These are phyloP conservation scores for Xerocomus minutiporus DNA, from an alignment of 1,284 basidiomycete genomes.

Conservation along the genomic window DNA sequence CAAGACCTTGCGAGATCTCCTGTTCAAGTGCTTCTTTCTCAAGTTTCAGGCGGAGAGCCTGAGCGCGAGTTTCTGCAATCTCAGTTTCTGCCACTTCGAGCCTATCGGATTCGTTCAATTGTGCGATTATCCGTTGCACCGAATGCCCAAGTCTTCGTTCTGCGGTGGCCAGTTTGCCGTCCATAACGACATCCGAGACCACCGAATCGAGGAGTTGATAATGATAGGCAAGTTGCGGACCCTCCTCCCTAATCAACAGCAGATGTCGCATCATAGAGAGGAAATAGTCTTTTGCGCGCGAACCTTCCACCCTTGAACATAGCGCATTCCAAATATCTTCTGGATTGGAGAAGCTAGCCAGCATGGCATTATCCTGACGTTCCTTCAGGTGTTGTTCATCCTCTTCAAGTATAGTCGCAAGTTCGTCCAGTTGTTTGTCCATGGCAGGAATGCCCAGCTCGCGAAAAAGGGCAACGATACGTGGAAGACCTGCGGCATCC, in stretches of 20 bases:
- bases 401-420: constrained; percentile 67
- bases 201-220: constrained; percentile 94
- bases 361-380: constrained; percentile 70
- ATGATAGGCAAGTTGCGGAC: constrained; percentile 78
- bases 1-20: constrained; percentile 75
- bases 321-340: constrained; percentile 87
- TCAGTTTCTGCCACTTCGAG: constrained; percentile 80
- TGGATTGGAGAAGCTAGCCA: constrained; percentile 77
- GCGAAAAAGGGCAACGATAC: constrained; percentile 71
- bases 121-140: constrained; percentile 84
- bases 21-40: constrained; percentile 76
- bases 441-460: constrained; percentile 64
- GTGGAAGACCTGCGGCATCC: constrained; percentile 79
- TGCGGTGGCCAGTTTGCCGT: constrained; percentile 83
- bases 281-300: constrained; percentile 83
- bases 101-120: constrained; percentile 89
- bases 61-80: constrained; percentile 61
- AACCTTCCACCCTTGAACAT: constrained; percentile 67
- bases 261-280: constrained; percentile 91
- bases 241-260: constrained; percentile 86
- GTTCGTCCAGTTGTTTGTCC: constrained; percentile 64
- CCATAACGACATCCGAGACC: constrained; percentile 89
- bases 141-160: constrained; percentile 86
- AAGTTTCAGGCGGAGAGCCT: constrained; percentile 59
- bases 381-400: constrained; percentile 80